Percentiles rank a stretch among this genome's conserved stretches.
Conservation (phyloP, 305 asterid genomes). For the Fraxinus albicans region DNA sequence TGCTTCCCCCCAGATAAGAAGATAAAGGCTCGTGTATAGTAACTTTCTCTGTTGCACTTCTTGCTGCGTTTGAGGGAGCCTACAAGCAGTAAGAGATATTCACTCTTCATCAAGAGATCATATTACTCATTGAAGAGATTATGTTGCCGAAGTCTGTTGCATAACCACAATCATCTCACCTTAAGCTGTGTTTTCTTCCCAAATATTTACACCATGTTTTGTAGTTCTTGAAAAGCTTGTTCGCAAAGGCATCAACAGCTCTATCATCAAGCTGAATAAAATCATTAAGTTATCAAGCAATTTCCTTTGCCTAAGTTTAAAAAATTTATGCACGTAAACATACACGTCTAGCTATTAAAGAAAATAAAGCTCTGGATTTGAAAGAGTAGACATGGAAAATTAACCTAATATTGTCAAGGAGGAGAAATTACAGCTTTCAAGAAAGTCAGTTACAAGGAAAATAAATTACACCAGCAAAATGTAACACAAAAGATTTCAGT, state of each 20-base stretch:
- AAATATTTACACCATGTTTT: slow-evolving; percentile 96
- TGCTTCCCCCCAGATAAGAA: slow-evolving; percentile 99
- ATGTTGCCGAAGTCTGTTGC: slow-evolving; percentile 7
- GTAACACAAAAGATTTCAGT: slow-evolving; percentile 6
- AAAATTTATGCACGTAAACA: slow-evolving; percentile 2
- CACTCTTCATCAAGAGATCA: slow-evolving; percentile 17
- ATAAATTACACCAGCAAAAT: not conserved
- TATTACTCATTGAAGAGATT: slow-evolving; percentile 9
- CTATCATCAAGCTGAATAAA: slow-evolving; percentile 85
- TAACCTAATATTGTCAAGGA: not conserved
- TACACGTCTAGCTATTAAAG: slow-evolving; percentile 8
- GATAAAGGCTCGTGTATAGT: slow-evolving; percentile 96
- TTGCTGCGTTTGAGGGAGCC: slow-evolving; percentile 86
- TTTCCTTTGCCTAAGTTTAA: slow-evolving; percentile 20
- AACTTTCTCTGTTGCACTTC: slow-evolving; percentile 93
- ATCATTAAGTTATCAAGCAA: slow-evolving; percentile 16
- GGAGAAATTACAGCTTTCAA: slow-evolving; percentile 16
- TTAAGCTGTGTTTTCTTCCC: slow-evolving; percentile 91
- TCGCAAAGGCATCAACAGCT: slow-evolving; percentile 90
- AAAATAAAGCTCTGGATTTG: not conserved
- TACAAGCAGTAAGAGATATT: slow-evolving; percentile 30
- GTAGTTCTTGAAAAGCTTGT: slow-evolving; percentile 95
- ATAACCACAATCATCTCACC: slow-evolving; percentile 47
- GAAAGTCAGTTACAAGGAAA: slow-evolving; percentile 4
- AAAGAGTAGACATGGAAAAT: not conserved